Conservation (phyloP, 148 eudicot species). For the Nepenthes mirabilis region DNA sequence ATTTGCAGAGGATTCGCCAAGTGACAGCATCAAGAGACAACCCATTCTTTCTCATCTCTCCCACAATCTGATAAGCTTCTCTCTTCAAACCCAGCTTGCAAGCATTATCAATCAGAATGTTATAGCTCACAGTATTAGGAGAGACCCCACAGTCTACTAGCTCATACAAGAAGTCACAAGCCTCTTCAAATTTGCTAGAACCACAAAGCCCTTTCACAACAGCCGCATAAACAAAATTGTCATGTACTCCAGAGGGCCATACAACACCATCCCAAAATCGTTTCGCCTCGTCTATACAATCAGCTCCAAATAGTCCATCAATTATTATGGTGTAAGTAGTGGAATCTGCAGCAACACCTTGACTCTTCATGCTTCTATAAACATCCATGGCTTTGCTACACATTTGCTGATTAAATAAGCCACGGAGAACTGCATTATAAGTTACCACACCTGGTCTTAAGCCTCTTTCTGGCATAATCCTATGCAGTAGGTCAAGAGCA, state of each 20-base stretch:
- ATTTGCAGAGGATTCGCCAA: constrained; percentile 66
- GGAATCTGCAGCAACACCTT: constrained; percentile 47
- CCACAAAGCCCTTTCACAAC: constrained; percentile 68
- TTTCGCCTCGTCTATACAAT: constrained; percentile 48
- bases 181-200: constrained; percentile 51
- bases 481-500: constrained; percentile 42
- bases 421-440: constrained; percentile 53
- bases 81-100: constrained; percentile 66
- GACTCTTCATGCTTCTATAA: constrained; percentile 30
- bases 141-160: constrained; percentile 60
- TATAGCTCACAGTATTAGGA: constrained; percentile 58
- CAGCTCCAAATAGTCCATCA: constrained; percentile 54
- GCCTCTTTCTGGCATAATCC: constrained; percentile 55
- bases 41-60: constrained; percentile 91
- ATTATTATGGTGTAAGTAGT: constrained; percentile 46
- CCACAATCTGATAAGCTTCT: constrained; percentile 72
- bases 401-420: constrained; percentile 42
- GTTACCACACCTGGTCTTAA: constrained; percentile 61
- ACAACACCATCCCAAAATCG: constrained; percentile 59
- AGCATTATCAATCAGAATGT: constrained; percentile 57
- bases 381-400: constrained; percentile 49
- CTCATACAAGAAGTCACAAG: constrained; percentile 71
- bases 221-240: constrained; percentile 63
- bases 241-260: constrained; percentile 79
- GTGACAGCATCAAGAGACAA: constrained; percentile 69